A percentile compares a stretch with the other conserved stretches of the same genome.
phyloP scores from a whole-genome alignment of 768 basidiomycete genomes.

The Dendrothele bispora region DNA sequence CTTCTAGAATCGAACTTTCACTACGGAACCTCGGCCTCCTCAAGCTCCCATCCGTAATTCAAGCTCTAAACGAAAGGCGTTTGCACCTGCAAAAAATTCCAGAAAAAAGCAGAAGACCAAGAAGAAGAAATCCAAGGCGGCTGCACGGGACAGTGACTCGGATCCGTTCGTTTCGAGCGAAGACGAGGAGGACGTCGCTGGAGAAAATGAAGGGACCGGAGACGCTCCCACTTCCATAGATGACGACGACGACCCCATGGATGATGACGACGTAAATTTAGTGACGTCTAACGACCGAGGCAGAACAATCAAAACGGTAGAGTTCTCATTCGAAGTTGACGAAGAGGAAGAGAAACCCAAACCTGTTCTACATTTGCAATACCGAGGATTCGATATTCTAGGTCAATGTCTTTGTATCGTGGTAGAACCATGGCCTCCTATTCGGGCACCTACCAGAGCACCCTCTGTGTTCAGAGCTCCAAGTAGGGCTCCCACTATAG shows the following conservation, averaged over 20 bases:
- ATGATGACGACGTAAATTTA: constrained; percentile 7
- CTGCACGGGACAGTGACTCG: constrained; percentile 18
- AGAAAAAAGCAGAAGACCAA: constrained; percentile 36
- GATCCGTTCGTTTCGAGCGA: too few relatives aligned
- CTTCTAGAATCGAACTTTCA: constrained; percentile 42
- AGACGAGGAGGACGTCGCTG: constrained; percentile 16
- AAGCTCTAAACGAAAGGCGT: constrained; percentile 20
- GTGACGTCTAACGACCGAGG: constrained; percentile 20
- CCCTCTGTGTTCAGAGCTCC: constrained; percentile 19
- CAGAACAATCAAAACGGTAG: constrained; percentile 14
- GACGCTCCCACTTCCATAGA: constrained; percentile 7
- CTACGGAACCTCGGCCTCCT: constrained; percentile 25
- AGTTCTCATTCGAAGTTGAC: constrained; percentile 48
- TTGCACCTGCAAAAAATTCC: constrained; percentile 10
- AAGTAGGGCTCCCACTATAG: constrained; percentile 30
- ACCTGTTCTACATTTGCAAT: constrained; percentile 61
- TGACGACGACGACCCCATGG: constrained; percentile 2
- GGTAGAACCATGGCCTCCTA: constrained; percentile 76
- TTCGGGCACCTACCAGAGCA: constrained; percentile 34
- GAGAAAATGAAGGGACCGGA: constrained; percentile 22
- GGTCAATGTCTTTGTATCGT: constrained; percentile 79
- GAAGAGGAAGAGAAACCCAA: constrained; percentile 77
- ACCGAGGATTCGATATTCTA: constrained; percentile 69
- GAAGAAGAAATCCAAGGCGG: constrained; percentile 30
- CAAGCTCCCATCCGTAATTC: constrained; percentile 17